A percentile compares a stretch with the other conserved stretches of the same genome.
phyloP scores from a whole-genome alignment of 352 stramenopile species.

The Globisporangium canariense region DNA sequence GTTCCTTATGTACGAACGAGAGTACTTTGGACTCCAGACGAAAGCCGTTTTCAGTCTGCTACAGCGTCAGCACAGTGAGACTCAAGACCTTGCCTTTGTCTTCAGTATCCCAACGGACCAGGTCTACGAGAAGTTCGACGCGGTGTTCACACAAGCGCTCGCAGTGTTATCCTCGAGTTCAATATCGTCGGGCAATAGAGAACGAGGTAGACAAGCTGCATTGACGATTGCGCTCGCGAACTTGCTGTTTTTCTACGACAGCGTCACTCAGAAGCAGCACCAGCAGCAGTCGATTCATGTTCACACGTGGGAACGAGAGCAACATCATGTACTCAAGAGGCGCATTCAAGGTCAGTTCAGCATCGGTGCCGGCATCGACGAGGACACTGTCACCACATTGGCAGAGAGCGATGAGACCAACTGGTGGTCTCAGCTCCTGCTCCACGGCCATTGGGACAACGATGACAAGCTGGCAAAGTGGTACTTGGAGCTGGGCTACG shows the following conservation, averaged over 20 bases:
- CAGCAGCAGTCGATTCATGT: conserved; percentile 2
- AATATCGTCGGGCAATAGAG: neutral
- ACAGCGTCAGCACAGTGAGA: conserved; percentile 10
- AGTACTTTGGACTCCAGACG: conserved; percentile 46
- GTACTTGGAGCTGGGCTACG: conserved; percentile 51
- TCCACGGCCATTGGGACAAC: conserved; percentile 41
- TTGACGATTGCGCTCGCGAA: conserved; percentile 42
- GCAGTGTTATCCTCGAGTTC: neutral
- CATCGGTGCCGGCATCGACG: neutral
- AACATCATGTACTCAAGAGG: conserved; percentile 25
- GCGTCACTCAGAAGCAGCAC: conserved; percentile 2
- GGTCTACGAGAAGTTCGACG: conserved; percentile 27
- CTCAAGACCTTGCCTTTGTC: conserved; percentile 12
- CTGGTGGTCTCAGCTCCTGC: conserved; percentile 47
- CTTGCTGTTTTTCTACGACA: conserved; percentile 27
- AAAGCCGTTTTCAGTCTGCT: conserved; percentile 45
- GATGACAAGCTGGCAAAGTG: conserved; percentile 35
- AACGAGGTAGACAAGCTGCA: conserved; percentile 4
- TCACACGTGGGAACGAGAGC: conserved; percentile 39
- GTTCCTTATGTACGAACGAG: conserved; percentile 5
- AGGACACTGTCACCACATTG: neutral
- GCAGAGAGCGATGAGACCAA: neutral
- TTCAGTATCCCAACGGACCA: conserved; percentile 25
- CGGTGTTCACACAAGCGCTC: conserved; percentile 11
- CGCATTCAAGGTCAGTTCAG: conserved; percentile 41